Evolutionary conservation across 73 alveolate genomes (phyloP).

Genomic region (Breviolum minutum): DNA sequence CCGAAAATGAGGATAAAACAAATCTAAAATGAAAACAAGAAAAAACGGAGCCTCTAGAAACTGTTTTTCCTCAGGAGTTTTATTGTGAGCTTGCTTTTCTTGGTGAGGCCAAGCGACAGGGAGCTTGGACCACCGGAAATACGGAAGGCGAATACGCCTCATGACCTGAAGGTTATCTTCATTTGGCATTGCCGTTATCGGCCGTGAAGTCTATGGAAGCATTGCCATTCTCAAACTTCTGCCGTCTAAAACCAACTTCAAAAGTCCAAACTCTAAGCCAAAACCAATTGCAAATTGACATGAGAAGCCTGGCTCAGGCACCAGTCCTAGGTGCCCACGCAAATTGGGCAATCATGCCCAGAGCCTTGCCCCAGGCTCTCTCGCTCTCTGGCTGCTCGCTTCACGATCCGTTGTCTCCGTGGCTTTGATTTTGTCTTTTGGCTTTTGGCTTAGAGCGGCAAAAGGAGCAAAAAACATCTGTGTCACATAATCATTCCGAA

Average conservation of each 20-base stretch:
- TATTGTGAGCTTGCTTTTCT: no score
- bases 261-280: no score
- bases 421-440: conserved; percentile 8
- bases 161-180: neutral
- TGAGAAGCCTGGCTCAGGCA: no score
- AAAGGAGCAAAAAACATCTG: neutral
- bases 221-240: neutral
- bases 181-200: neutral
- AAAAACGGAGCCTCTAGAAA: no score
- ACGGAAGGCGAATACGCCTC: conserved; percentile 52
- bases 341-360: conserved; percentile 76
- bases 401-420: conserved; percentile 13
- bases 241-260: no score
- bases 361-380: conserved; percentile 50
- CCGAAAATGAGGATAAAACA: no score
- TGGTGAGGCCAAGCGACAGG: conserved; percentile 26
- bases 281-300: no score
- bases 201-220: neutral
- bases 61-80: no score
- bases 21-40: no score
- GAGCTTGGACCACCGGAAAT: conserved; percentile 77
- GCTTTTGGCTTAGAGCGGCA: neutral
- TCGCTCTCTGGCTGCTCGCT: neutral
- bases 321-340: neutral
- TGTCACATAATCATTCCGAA: neutral